A percentile compares a stretch with the other conserved stretches of the same genome.
phyloP scores from a whole-genome alignment of 768 basidiomycete genomes.

The Mycena sanguinolenta region DNA sequence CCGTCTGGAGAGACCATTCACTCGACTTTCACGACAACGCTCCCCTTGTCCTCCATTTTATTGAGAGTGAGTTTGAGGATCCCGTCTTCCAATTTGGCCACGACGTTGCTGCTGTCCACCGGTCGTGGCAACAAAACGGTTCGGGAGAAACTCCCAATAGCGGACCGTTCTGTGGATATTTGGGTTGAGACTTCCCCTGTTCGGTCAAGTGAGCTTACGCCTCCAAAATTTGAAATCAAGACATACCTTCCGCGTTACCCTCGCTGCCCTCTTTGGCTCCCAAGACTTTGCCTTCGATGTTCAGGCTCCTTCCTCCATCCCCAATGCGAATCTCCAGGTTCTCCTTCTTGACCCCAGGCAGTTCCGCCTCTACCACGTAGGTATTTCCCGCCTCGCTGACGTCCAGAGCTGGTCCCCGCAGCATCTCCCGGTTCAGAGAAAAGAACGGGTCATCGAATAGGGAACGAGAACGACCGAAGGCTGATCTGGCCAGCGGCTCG shows the following conservation, averaged over 20 bases:
- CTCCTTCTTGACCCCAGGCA: conserved; percentile 85
- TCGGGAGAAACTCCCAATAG: conserved; percentile 72
- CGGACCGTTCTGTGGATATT: conserved; percentile 72
- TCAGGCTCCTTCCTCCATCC: conserved; percentile 77
- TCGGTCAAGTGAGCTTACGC: conserved; percentile 4
- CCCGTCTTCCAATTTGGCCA: conserved; percentile 77
- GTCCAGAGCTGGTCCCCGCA: conserved; percentile 72
- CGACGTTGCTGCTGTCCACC: conserved; percentile 68
- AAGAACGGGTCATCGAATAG: conserved; percentile 68
- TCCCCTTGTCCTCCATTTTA: conserved; percentile 71
- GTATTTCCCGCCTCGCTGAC: conserved; percentile 73
- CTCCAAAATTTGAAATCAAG: background rate
- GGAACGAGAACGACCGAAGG: conserved; percentile 48
- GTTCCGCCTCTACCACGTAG: conserved; percentile 81
- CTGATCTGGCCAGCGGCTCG: conserved; percentile 67
- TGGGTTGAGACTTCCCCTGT: conserved; percentile 53
- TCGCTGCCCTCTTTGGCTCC: conserved; percentile 43
- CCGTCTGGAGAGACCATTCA: conserved; percentile 28
- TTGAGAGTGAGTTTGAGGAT: conserved; percentile 73
- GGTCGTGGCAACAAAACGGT: conserved; percentile 80
- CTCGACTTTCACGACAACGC: conserved; percentile 61
- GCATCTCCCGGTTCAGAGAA: conserved; percentile 36
- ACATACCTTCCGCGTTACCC: conserved; percentile 48
- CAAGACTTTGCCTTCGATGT: conserved; percentile 74
- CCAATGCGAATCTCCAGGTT: conserved; percentile 79